Conservation (phyloP, 2,329 filamentous ascomycete species). For the Colletotrichum sidae region DNA sequence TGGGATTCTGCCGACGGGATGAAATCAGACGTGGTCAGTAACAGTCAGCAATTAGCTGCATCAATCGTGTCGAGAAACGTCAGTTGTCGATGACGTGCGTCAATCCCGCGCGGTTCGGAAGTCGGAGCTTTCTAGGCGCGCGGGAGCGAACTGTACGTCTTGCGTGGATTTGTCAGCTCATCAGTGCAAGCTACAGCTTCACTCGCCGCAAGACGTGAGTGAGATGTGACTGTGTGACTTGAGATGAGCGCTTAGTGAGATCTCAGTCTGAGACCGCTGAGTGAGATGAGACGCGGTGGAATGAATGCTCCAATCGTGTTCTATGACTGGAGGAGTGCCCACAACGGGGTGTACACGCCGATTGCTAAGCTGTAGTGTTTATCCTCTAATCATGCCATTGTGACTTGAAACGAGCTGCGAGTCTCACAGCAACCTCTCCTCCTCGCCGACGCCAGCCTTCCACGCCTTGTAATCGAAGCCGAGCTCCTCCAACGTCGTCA, state of each 20-base stretch:
- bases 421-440: constrained; percentile 16
- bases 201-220: neutral
- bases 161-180: constrained; percentile 9
- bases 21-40: neutral
- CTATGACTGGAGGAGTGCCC: no score
- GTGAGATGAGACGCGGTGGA: no score
- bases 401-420: neutral
- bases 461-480: constrained; percentile 52
- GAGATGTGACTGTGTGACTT: no score
- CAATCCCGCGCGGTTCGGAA: constrained; percentile 26
- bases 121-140: constrained; percentile 3
- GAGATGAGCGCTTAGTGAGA: no score
- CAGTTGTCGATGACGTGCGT: constrained; percentile 6
- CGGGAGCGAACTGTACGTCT: neutral
- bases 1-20: neutral
- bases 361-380: no score
- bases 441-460: constrained; percentile 38
- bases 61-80: neutral
- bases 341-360: no score
- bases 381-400: no score
- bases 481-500: constrained; percentile 61
- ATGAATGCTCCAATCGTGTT: no score
- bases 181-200: neutral
- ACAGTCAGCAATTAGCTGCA: neutral
- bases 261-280: no score